These are phyloP conservation scores for Solanum etuberosum DNA, from an alignment of 257 asterid species.

Conservation along the genomic window DNA sequence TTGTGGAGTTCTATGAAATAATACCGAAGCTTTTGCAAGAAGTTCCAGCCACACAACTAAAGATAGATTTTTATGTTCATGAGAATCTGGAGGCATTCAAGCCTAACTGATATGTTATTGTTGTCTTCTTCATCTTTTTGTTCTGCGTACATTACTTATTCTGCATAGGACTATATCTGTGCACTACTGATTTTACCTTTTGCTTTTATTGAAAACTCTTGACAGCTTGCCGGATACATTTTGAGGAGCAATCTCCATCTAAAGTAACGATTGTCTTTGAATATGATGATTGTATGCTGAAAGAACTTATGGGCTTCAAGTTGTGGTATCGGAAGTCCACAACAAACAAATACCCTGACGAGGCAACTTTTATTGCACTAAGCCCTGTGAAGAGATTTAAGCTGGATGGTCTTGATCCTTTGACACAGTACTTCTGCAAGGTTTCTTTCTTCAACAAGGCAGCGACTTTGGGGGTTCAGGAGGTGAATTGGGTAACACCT, in stretches of 20 bases:
- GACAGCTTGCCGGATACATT: conserved; percentile 16
- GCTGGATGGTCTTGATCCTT: conserved; percentile 18
- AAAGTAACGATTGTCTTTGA: conserved; percentile 13
- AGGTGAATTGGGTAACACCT: conserved; percentile 19
- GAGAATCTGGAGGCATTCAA: neutral
- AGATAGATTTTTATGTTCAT: neutral
- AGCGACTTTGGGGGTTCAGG: conserved; percentile 9
- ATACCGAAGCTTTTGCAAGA: neutral
- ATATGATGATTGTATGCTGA: conserved; percentile 6
- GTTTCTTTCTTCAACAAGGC: conserved; percentile 12
- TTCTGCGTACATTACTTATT: neutral
- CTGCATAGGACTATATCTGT: neutral
- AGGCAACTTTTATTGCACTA: conserved; percentile 9
- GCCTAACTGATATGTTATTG: neutral
- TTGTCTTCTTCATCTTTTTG: neutral
- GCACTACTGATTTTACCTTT: neutral
- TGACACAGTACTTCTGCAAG: conserved; percentile 21
- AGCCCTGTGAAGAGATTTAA: conserved; percentile 11
- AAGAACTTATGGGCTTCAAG: conserved; percentile 14
- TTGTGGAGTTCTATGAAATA: neutral
- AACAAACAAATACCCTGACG: neutral
- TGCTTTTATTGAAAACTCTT: neutral
- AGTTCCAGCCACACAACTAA: neutral
- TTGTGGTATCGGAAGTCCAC: conserved; percentile 20
- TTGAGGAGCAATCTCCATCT: conserved; percentile 23